Percentiles rank a stretch among this genome's conserved stretches.
Conservation (phyloP, 1,284 basidiomycete genomes). For the Paramarasmius palmivorus region DNA sequence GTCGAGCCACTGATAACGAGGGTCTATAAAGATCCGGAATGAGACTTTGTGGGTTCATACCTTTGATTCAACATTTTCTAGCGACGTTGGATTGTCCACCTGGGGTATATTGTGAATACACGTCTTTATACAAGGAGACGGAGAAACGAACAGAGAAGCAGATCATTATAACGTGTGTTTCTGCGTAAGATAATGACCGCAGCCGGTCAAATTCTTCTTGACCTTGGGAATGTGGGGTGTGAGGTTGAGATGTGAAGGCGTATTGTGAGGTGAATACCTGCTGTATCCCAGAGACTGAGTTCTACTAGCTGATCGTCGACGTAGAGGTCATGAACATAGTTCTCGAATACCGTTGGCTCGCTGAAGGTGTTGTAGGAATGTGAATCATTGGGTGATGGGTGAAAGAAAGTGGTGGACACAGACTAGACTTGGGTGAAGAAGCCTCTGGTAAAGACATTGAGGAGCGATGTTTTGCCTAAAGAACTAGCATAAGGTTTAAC, state of each 20-base stretch:
- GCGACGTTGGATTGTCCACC: constrained; percentile 89
- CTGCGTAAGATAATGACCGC: constrained; percentile 89
- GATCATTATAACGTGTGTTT: constrained; percentile 93
- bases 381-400: constrained; percentile 1
- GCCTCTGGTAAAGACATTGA: constrained; percentile 84
- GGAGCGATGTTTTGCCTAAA: constrained; percentile 75
- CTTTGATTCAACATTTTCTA: constrained; percentile 93
- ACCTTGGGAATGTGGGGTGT: constrained; percentile 45
- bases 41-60: constrained; percentile 39
- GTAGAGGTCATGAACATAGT: constrained; percentile 85
- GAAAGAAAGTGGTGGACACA: constrained; percentile 33
- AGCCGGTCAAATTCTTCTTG: constrained; percentile 96
- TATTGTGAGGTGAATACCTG: constrained; percentile 51
- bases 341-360: constrained; percentile 92
- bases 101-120: constrained; percentile 27
- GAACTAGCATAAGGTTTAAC: constrained; percentile 21
- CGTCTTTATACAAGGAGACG: not conserved
- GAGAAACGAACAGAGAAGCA: constrained; percentile 79
- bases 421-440: constrained; percentile 90
- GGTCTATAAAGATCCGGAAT: constrained; percentile 4
- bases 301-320: constrained; percentile 87
- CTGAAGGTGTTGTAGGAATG: constrained; percentile 43
- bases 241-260: constrained; percentile 11
- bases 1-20: constrained; percentile 72
- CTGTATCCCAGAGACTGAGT: constrained; percentile 95